A percentile compares a stretch with the other conserved stretches of the same genome.
Conservation (phyloP, 2,329 filamentous ascomycete genomes). For the Aspergillus luchuensis region DNA sequence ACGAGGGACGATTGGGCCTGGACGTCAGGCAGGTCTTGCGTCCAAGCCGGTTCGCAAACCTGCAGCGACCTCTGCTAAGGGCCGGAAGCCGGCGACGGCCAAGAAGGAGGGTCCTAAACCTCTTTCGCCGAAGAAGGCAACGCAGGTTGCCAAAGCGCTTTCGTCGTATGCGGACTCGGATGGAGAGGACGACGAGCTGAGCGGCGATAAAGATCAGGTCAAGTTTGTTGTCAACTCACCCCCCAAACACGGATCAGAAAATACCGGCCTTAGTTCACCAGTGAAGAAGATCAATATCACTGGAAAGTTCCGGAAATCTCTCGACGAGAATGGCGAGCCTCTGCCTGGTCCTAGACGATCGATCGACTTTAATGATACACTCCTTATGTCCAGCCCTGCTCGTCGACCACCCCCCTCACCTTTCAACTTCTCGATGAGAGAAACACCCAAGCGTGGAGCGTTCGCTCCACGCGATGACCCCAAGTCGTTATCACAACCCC, state of each 20-base stretch:
- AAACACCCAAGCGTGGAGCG: constrained; percentile 42
- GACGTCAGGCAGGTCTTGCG: constrained; percentile 41
- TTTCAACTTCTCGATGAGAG: constrained; percentile 45
- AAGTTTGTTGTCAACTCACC: constrained; percentile 40
- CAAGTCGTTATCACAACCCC: constrained; percentile 24
- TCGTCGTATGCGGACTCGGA: constrained; percentile 41
- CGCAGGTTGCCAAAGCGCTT: constrained; percentile 46
- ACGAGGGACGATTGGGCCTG: constrained; percentile 21
- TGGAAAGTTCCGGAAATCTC: constrained; percentile 25
- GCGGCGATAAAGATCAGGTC: constrained; percentile 36
- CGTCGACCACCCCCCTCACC: constrained; percentile 48
- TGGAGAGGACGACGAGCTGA: constrained; percentile 48
- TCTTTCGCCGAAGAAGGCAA: constrained; percentile 53
- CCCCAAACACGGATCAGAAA: constrained; percentile 30
- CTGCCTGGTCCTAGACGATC: constrained; percentile 30
- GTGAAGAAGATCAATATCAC: constrained; percentile 38
- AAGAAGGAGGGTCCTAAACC: constrained; percentile 38
- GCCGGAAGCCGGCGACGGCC: constrained; percentile 37
- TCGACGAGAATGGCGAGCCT: constrained; percentile 39
- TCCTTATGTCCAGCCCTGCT: constrained; percentile 48
- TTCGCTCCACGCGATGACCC: constrained; percentile 28
- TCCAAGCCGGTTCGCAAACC: constrained; percentile 51
- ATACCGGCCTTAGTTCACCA: constrained; percentile 36
- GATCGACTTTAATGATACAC: constrained; percentile 35
- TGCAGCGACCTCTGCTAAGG: constrained; percentile 30